These are phyloP conservation scores for Otatea glauca DNA, from an alignment of 176 grass and related monocot species.

Conservation along the genomic window DNA sequence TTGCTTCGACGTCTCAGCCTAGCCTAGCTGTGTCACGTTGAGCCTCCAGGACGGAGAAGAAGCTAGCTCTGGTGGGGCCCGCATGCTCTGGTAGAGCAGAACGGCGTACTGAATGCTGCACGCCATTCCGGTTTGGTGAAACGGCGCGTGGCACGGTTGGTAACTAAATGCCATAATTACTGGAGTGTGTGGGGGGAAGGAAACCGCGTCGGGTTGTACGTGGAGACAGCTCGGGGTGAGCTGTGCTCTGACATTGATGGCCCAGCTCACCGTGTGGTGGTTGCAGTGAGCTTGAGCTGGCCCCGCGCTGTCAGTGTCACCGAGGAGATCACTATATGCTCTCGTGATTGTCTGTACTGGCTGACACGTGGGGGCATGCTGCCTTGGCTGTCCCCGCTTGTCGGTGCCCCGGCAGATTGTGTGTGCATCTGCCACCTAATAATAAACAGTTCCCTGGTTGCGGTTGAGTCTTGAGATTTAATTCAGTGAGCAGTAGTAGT, in stretches of 20 bases:
- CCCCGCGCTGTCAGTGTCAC: constrained; percentile 21
- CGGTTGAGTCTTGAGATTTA: background rate
- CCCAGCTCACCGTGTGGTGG: background rate
- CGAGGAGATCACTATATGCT: background rate
- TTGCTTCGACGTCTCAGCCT: background rate
- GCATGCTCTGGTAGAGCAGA: background rate
- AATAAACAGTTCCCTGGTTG: background rate
- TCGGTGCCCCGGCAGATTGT: background rate
- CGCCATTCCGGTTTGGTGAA: constrained; percentile 37
- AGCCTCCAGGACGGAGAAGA: background rate
- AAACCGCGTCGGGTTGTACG: constrained; percentile 34
- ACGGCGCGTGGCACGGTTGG: background rate
- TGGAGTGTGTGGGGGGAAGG: too few relatives aligned
- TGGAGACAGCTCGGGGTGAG: constrained; percentile 33
- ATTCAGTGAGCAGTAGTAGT: background rate
- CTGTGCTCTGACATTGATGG: constrained; percentile 28
- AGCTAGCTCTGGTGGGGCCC: background rate
- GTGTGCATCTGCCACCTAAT: too few relatives aligned
- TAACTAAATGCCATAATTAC: background rate
- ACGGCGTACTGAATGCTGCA: constrained; percentile 13
- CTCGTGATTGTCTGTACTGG: background rate
- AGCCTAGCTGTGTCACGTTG: constrained; percentile 11
- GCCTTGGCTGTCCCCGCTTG: background rate
- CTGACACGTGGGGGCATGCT: background rate
- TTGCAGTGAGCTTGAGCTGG: constrained; percentile 21